phyloP scores from a whole-genome alignment of 768 basidiomycete genomes.

The Udeniomyces megalosporus region DNA sequence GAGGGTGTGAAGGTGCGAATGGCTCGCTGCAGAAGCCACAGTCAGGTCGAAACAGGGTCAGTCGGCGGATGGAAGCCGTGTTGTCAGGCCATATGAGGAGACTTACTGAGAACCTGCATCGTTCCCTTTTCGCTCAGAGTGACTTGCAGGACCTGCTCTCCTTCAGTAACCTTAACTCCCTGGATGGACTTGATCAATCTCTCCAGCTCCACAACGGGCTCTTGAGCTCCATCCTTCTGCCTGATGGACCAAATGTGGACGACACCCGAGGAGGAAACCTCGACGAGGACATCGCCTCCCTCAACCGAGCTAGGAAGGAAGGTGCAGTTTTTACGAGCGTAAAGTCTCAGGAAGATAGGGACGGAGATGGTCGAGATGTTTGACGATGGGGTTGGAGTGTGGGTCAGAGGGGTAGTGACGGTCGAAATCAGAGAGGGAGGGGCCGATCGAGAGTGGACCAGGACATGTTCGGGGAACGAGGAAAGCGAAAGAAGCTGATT shows the following conservation, averaged over 20 bases:
- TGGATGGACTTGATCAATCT: neutral
- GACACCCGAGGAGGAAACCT: neutral
- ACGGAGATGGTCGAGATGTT: neutral
- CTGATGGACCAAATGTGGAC: neutral
- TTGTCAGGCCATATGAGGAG: neutral
- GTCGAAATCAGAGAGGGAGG: neutral
- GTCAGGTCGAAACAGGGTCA: too few species aligned
- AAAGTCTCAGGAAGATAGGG: neutral
- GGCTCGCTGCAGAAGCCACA: conserved; percentile 1
- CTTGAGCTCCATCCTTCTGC: too few species aligned
- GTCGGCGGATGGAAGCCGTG: too few species aligned
- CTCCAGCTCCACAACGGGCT: neutral
- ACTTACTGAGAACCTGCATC: conserved; percentile 9
- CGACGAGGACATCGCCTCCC: conserved; percentile 10
- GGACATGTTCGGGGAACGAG: neutral
- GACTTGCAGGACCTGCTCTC: conserved; percentile 2
- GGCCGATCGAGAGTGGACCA: neutral
- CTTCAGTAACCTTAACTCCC: neutral
- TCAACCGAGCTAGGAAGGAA: neutral
- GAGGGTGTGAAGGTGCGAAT: conserved; percentile 13
- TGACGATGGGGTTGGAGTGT: neutral
- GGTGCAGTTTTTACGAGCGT: neutral
- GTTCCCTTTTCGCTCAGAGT: neutral
- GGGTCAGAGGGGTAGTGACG: neutral
- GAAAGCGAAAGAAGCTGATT: neutral